These are phyloP conservation scores for Penicillium canariense DNA, from an alignment of 495 filamentous ascomycete species.

Conservation along the genomic window DNA sequence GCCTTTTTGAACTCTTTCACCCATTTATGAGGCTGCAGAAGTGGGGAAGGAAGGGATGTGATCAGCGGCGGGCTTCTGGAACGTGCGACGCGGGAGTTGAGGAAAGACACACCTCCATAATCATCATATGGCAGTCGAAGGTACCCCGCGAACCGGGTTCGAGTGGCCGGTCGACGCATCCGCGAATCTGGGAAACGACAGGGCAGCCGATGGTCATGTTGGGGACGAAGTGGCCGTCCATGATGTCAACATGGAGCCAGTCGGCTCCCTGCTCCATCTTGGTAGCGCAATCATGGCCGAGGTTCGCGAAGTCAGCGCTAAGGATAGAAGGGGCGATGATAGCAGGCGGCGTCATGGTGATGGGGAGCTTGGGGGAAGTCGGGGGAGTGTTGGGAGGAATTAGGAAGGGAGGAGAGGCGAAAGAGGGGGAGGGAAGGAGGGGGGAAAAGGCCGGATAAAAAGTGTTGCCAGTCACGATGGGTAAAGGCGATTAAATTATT, in stretches of 20 bases:
- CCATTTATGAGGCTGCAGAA: slow-evolving; percentile 87
- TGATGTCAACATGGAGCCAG: slow-evolving; percentile 79
- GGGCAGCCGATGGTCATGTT: slow-evolving; percentile 97
- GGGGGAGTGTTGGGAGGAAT: neutral
- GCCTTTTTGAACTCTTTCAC: slow-evolving; percentile 89
- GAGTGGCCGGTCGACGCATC: slow-evolving; percentile 66
- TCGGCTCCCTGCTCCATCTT: slow-evolving; percentile 83
- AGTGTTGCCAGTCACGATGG: neutral
- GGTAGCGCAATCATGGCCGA: slow-evolving; percentile 77
- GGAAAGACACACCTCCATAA: slow-evolving; percentile 69
- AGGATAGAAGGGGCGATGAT: slow-evolving; percentile 98
- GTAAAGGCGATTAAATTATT: neutral
- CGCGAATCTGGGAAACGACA: slow-evolving; percentile 88
- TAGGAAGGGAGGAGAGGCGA: neutral
- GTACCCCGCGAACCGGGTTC: slow-evolving; percentile 70
- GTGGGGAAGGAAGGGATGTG: neutral
- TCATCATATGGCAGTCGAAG: slow-evolving; percentile 99
- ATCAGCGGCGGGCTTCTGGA: neutral
- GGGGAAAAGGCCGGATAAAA: neutral
- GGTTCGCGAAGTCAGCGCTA: slow-evolving; percentile 87
- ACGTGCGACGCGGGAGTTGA: neutral
- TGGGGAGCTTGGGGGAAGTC: neutral
- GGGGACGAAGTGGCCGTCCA: slow-evolving; percentile 96
- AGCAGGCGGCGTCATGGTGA: slow-evolving; percentile 75
- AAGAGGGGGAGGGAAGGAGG: slow-evolving; percentile 2